A percentile compares a stretch with the other conserved stretches of the same genome.
These are phyloP conservation scores for Penicillium odoratum DNA, from an alignment of 495 filamentous ascomycete species.

Conservation along the genomic window DNA sequence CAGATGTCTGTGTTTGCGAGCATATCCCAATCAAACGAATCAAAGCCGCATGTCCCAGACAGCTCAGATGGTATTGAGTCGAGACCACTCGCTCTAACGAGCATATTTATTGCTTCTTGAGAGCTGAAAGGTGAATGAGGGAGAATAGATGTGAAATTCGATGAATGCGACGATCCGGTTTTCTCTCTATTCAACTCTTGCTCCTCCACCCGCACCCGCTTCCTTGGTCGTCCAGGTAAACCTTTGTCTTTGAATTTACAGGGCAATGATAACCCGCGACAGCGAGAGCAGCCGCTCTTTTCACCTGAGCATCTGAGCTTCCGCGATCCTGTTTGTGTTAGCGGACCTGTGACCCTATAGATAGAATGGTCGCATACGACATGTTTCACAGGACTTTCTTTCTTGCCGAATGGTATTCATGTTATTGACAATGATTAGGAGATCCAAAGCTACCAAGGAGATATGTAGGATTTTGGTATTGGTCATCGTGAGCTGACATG, in stretches of 20 bases:
- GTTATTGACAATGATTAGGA: not conserved
- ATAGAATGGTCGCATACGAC: slow-evolving; percentile 11
- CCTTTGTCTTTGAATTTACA: slow-evolving; percentile 33
- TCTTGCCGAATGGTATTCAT: slow-evolving; percentile 25
- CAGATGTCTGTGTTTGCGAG: slow-evolving; percentile 18
- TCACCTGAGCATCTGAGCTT: slow-evolving; percentile 33
- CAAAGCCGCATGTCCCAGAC: slow-evolving; percentile 17
- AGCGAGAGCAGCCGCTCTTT: slow-evolving; percentile 28
- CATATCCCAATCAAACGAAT: slow-evolving; percentile 17
- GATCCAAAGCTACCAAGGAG: not conserved
- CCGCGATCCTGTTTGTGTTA: slow-evolving; percentile 19
- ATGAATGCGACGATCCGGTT: slow-evolving; percentile 12
- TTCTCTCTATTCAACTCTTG: slow-evolving; percentile 6
- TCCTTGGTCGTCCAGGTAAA: slow-evolving; percentile 26
- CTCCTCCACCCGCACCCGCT: slow-evolving; percentile 17
- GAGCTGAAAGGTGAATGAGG: not conserved
- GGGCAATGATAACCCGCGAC: slow-evolving; percentile 15
- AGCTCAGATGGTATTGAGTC: slow-evolving; percentile 19
- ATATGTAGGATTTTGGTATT: slow-evolving; percentile 5
- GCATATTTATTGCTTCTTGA: slow-evolving; percentile 1
- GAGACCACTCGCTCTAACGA: slow-evolving; percentile 9
- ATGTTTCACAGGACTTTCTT: slow-evolving; percentile 26
- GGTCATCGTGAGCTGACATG: slow-evolving; percentile 22
- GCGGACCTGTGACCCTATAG: not conserved
- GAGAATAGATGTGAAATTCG: slow-evolving; percentile 4